A percentile compares a stretch with the other conserved stretches of the same genome.
These are phyloP conservation scores for Hypoxylon sp. DNA, from an alignment of 2,329 filamentous ascomycete genomes.

Conservation along the genomic window DNA sequence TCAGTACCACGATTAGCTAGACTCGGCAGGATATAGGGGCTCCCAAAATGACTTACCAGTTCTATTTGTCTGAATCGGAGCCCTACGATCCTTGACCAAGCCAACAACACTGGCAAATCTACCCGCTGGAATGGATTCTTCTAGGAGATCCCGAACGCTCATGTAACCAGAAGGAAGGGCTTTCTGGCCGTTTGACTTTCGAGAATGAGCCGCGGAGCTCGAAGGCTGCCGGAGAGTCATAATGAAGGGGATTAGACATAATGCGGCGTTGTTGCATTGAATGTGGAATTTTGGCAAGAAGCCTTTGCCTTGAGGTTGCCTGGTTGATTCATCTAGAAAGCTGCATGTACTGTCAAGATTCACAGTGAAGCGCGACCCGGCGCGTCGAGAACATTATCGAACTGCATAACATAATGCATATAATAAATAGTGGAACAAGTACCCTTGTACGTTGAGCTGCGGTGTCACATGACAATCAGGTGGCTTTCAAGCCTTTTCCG, in stretches of 20 bases:
- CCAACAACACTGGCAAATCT: constrained; percentile 73
- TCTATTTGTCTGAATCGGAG: constrained; percentile 64
- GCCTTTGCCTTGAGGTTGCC: constrained; percentile 5
- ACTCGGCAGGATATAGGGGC: constrained; percentile 18
- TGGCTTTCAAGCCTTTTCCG: constrained; percentile 15
- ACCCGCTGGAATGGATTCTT: constrained; percentile 52
- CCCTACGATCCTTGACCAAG: constrained; percentile 74
- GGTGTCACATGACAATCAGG: constrained; percentile 48
- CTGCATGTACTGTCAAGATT: neutral
- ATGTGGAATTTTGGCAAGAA: constrained; percentile 15
- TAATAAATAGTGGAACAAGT: constrained; percentile 7
- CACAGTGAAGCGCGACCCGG: constrained; percentile 21
- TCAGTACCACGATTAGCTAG: constrained; percentile 49
- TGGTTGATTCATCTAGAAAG: constrained; percentile 24
- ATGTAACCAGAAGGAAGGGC: constrained; percentile 56
- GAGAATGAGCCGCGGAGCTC: constrained; percentile 28
- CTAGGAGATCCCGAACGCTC: constrained; percentile 59
- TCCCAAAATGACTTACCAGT: constrained; percentile 58
- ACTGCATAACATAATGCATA: constrained; percentile 8
- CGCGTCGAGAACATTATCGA: constrained; percentile 37
- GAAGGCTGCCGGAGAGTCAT: constrained; percentile 42
- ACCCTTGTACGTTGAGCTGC: constrained; percentile 18
- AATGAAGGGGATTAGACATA: constrained; percentile 19
- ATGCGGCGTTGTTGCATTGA: constrained; percentile 15
- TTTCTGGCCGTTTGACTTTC: constrained; percentile 18